Evolutionary conservation across 2,329 filamentous ascomycete genomes (phyloP).

Genomic region (Monosporascus cannonballus): DNA sequence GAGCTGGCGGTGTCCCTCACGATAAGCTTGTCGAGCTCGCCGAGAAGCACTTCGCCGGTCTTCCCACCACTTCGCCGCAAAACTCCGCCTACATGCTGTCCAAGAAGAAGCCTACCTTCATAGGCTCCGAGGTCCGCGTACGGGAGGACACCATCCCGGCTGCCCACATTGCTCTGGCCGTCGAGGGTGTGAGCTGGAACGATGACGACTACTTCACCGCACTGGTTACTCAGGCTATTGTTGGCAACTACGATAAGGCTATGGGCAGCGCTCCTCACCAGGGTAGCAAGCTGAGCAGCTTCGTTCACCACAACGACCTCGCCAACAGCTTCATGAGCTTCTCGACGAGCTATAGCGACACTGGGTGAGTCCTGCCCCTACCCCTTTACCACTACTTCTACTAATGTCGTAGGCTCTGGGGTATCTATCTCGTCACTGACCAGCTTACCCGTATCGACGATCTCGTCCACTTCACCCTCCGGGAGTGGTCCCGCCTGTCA

Average conservation of each 20-base stretch:
- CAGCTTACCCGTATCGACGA: conserved; percentile 84
- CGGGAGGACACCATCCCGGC: conserved; percentile 94
- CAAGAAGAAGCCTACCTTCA: conserved; percentile 88
- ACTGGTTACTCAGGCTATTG: conserved; percentile 94
- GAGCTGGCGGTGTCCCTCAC: conserved; percentile 89
- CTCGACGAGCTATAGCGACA: conserved; percentile 98
- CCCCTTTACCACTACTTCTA: background rate
- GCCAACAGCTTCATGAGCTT: conserved; percentile 99
- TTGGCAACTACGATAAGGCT: conserved; percentile 99
- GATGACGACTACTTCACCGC: conserved; percentile 99
- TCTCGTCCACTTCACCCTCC: conserved; percentile 95
- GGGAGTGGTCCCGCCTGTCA: conserved; percentile 95
- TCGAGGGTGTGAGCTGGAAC: conserved; percentile 99
- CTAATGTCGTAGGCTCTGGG: conserved; percentile 72
- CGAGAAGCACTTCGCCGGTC: conserved; percentile 84
- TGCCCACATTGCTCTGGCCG: conserved; percentile 95
- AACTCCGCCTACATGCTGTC: conserved; percentile 69
- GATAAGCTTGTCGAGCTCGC: conserved; percentile 90
- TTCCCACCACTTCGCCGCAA: conserved; percentile 71
- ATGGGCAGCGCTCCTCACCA: conserved; percentile 97
- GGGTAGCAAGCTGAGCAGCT: conserved; percentile 94
- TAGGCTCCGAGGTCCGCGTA: conserved; percentile 92
- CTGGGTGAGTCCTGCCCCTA: conserved; percentile 61
- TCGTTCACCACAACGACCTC: conserved; percentile 88
- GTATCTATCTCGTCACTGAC: conserved; percentile 96